These are phyloP conservation scores for Trichoderma sp. DNA, from an alignment of 2,329 filamentous ascomycete species.

Conservation along the genomic window DNA sequence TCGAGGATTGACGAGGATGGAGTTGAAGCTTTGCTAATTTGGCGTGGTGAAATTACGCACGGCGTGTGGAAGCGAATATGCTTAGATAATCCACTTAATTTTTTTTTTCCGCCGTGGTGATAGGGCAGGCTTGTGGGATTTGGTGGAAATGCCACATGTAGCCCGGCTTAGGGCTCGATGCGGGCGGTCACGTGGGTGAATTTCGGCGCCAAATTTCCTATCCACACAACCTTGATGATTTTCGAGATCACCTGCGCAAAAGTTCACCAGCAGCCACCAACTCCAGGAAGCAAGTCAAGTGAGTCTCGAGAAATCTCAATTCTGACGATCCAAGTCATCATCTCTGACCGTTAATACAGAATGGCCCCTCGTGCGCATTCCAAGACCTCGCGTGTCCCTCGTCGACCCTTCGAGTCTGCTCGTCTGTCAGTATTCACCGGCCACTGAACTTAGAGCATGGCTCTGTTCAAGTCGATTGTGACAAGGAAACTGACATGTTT, in stretches of 20 bases:
- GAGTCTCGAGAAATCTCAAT: constrained; percentile 27
- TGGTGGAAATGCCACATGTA: constrained; percentile 21
- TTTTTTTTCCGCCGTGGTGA: constrained; percentile 21
- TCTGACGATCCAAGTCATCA: constrained; percentile 18
- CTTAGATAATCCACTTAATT: constrained; percentile 39
- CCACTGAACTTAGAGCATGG: constrained; percentile 98
- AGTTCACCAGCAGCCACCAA: constrained; percentile 37
- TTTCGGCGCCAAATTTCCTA: constrained; percentile 31
- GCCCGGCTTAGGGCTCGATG: constrained; percentile 37
- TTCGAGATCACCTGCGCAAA: constrained; percentile 28
- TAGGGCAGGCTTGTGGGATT: constrained; percentile 35
- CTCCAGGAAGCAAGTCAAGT: constrained; percentile 41
- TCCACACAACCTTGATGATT: constrained; percentile 35
- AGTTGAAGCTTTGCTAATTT: constrained; percentile 32
- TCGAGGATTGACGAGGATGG: constrained; percentile 41
- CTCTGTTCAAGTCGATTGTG: constrained; percentile 93
- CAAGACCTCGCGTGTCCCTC: constrained; percentile 99
- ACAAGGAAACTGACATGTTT: constrained; percentile 63
- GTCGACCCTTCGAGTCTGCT: constrained; percentile 98
- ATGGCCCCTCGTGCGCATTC: constrained; percentile 68
- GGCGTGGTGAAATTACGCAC: constrained; percentile 38
- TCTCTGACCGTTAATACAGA: constrained; percentile 33
- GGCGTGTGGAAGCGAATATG: constrained; percentile 37
- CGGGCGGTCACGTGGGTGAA: constrained; percentile 30
- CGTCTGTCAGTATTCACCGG: constrained; percentile 96